Conservation (phyloP, 352 stramenopile species). For the Halophytophthora batemanensis region DNA sequence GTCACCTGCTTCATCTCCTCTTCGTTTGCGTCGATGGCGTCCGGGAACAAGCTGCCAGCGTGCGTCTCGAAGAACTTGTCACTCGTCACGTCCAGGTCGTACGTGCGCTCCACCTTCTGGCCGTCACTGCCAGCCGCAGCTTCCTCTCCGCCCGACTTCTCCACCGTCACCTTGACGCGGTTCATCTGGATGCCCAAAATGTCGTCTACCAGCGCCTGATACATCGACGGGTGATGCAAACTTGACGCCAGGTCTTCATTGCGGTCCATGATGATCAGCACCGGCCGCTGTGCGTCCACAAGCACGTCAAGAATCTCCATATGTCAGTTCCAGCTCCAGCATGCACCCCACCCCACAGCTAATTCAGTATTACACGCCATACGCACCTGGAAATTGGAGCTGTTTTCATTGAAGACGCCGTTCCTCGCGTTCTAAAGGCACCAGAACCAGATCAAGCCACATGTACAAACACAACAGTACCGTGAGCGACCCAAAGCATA, state of each 20-base stretch:
- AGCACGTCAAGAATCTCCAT: slow-evolving; percentile 5
- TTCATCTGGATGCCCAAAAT: slow-evolving; percentile 95
- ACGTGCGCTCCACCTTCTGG: slow-evolving; percentile 55
- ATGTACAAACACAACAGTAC: slow-evolving; percentile 1
- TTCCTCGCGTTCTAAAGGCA: slow-evolving; percentile 45
- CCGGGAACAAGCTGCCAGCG: slow-evolving; percentile 70
- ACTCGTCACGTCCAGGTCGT: slow-evolving; percentile 78
- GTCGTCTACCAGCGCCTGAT: slow-evolving; percentile 95
- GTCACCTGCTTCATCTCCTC: slow-evolving; percentile 87
- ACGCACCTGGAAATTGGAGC: slow-evolving; percentile 65
- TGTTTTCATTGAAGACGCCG: slow-evolving; percentile 60
- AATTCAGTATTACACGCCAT: neutral
- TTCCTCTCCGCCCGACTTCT: slow-evolving; percentile 40
- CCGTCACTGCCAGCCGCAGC: slow-evolving; percentile 15
- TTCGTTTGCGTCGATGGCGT: slow-evolving; percentile 86
- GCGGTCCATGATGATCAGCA: slow-evolving; percentile 97
- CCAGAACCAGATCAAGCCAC: slow-evolving; percentile 1
- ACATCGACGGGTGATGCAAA: slow-evolving; percentile 94
- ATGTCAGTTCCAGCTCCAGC: neutral
- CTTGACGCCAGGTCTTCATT: slow-evolving; percentile 95
- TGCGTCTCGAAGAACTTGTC: slow-evolving; percentile 85
- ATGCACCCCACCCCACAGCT: too few relatives aligned
- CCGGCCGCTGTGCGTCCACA: slow-evolving; percentile 61
- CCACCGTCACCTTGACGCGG: slow-evolving; percentile 92
- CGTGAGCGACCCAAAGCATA: neutral